Base-by-base conservation (phyloP, 192 early-diverging fungal species). In the Backusella tarrabulga region DNA sequence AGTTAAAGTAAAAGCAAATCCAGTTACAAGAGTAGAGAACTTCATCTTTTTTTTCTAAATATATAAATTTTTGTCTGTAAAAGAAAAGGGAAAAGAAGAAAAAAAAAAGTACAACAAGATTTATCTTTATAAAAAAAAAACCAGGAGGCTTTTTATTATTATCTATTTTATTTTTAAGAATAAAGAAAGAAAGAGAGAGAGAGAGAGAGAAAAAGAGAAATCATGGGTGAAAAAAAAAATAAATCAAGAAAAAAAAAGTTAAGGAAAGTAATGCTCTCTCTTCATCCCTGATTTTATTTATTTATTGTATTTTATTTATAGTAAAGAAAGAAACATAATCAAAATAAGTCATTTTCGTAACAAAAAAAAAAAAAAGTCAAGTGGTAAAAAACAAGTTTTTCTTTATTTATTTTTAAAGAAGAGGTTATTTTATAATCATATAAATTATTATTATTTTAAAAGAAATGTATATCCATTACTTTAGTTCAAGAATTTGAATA, bases 31-130 rank as follows among this genome's bases (percentile, higher is more conserved):
- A 70, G 66, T 52, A 34, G 26, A 17, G 26, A 74, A 71, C 41
- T 73, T 83, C 46, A 72, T 70, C 32, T 73, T 72, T 73, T 19
- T 73, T 34, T 44, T 44, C 15, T 44, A 68, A 35, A 35, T 35
- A 23, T 68, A 68, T 40, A 40, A 40, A 40, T 19, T 15, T 35
- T 15, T 38, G 14, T 69, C 8, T 21, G n/a, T 69, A 19, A 38
- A 69, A 21, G 34, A 69, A 69, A 38, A 69, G 35, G 32, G 19
- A 11, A 38, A 69, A 38, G 36, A 36, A 68, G 32, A 68, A 14
- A 68, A n/a, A 69, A 17, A 36, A n/a, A 69, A 21, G 6, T 56
- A 21, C 52, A 21, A 56, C 19, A 21, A 9, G 21, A 56, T 56
- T 56, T 56, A 56, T 56, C 52, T 56, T 56, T n/a, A 52, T n/a